These are phyloP conservation scores for Trichosporon ovoides DNA, from an alignment of 1,284 basidiomycete species.

Conservation along the genomic window DNA sequence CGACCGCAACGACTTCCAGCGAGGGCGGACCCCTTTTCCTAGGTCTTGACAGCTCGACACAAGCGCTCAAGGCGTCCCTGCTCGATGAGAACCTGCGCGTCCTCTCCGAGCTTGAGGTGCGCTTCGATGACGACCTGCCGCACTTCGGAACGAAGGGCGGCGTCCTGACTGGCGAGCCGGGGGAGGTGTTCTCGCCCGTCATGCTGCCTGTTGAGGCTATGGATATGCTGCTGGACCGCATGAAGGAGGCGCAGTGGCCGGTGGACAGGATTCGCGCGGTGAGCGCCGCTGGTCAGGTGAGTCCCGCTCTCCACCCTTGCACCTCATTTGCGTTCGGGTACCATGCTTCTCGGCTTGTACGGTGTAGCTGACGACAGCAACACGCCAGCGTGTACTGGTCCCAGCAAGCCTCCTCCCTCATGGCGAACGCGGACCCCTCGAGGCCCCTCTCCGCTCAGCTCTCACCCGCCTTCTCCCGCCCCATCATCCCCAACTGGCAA, in stretches of 20 bases:
- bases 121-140: slow-evolving; percentile 75
- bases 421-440: slow-evolving; percentile 57
- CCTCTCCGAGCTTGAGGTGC: slow-evolving; percentile 66
- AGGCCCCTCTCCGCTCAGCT: slow-evolving; percentile 53
- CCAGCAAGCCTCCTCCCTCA: slow-evolving; percentile 53
- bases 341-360: not conserved
- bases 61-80: slow-evolving; percentile 68
- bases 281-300: slow-evolving; percentile 41
- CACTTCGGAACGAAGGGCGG: slow-evolving; percentile 68
- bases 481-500: slow-evolving; percentile 81
- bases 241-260: slow-evolving; percentile 55
- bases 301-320: not conserved
- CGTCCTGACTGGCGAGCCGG: slow-evolving; percentile 61
- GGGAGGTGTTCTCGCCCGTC: slow-evolving; percentile 71
- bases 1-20: no score
- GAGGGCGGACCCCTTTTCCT: slow-evolving; percentile 58
- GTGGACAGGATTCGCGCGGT: slow-evolving; percentile 30
- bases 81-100: slow-evolving; percentile 59
- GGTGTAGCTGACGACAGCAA: slow-evolving; percentile 58
- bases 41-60: slow-evolving; percentile 80
- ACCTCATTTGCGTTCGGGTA: no score
- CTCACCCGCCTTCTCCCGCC: slow-evolving; percentile 61
- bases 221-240: slow-evolving; percentile 67
- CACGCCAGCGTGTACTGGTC: slow-evolving; percentile 89
- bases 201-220: slow-evolving; percentile 78